Evolutionary conservation across 2,329 filamentous ascomycete genomes (phyloP).

Genomic region (Cladobotryum protrusum): DNA sequence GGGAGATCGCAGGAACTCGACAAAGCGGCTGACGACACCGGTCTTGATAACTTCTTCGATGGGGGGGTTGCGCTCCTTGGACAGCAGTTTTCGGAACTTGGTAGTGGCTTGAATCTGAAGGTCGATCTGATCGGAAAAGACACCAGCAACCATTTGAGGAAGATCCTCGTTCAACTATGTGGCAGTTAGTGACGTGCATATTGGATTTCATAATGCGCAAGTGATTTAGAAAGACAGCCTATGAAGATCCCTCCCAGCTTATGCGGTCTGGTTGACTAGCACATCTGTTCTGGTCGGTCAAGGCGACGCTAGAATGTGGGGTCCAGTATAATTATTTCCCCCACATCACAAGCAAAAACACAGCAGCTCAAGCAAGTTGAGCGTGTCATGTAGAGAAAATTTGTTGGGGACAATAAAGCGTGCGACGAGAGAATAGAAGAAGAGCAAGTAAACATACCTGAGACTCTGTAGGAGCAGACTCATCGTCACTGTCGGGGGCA

Average conservation of each 20-base stretch:
- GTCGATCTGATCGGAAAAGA: conserved; percentile 98
- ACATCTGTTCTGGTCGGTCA: conserved; percentile 14
- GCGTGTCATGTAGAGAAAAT: not conserved
- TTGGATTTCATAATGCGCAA: too few species aligned
- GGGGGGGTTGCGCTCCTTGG: conserved; percentile 97
- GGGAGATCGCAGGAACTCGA: conserved; percentile 95
- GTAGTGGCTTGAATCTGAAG: conserved; percentile 95
- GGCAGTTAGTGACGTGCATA: conserved; percentile 1
- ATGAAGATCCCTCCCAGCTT: too few species aligned
- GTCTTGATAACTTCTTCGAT: conserved; percentile 99
- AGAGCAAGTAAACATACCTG: conserved; percentile 59
- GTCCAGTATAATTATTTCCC: conserved; percentile 25
- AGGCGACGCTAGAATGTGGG: conserved; percentile 24
- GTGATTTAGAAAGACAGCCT: too few species aligned
- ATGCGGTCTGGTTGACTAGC: conserved; percentile 6
- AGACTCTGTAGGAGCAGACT: conserved; percentile 86
- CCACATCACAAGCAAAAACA: conserved; percentile 25
- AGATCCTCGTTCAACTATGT: conserved; percentile 90
- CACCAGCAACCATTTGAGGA: conserved; percentile 93
- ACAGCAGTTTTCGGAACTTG: conserved; percentile 95
- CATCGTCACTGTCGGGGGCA: conserved; percentile 95
- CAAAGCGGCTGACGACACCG: conserved; percentile 92
- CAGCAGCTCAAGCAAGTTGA: conserved; percentile 7
- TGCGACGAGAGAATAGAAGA: conserved; percentile 4
- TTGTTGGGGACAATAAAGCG: not conserved